Evolutionary conservation across 805 yeast genomes (phyloP).

Genomic region (Yamadazyma laniorum): DNA sequence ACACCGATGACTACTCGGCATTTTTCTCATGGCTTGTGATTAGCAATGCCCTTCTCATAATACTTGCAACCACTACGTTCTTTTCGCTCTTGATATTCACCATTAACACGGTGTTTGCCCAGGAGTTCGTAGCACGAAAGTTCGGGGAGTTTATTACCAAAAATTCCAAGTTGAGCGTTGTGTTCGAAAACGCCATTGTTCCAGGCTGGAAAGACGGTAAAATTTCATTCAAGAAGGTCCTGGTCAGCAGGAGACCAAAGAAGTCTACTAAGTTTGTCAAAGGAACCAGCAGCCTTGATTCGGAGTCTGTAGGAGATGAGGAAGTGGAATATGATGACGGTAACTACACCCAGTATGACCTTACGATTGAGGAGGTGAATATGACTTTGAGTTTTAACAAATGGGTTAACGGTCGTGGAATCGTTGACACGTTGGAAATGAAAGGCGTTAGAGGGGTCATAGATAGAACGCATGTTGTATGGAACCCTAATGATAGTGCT

Average conservation of each 20-base stretch:
- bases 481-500: conserved; percentile 83
- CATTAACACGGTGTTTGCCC: conserved; percentile 81
- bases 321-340: conserved; percentile 68
- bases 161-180: conserved; percentile 78
- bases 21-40: conserved; percentile 88
- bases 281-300: conserved; percentile 44
- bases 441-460: conserved; percentile 89
- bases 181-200: conserved; percentile 90
- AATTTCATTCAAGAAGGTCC: conserved; percentile 79
- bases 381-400: conserved; percentile 77
- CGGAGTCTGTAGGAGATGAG: conserved; percentile 35
- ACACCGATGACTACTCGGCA: conserved; percentile 89
- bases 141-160: conserved; percentile 82
- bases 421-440: conserved; percentile 70
- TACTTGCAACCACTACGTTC: conserved; percentile 91
- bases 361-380: conserved; percentile 82
- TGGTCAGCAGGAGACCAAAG: conserved; percentile 81
- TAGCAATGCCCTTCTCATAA: conserved; percentile 76
- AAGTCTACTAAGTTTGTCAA: conserved; percentile 52
- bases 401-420: conserved; percentile 90
- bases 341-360: conserved; percentile 92
- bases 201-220: conserved; percentile 92
- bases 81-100: conserved; percentile 75
- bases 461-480: conserved; percentile 82
- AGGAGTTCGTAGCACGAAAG: conserved; percentile 78